Percentiles rank a stretch among this genome's conserved stretches.
These are phyloP conservation scores for Mariannaea sp. DNA, from an alignment of 2,329 filamentous ascomycete genomes.

Conservation along the genomic window DNA sequence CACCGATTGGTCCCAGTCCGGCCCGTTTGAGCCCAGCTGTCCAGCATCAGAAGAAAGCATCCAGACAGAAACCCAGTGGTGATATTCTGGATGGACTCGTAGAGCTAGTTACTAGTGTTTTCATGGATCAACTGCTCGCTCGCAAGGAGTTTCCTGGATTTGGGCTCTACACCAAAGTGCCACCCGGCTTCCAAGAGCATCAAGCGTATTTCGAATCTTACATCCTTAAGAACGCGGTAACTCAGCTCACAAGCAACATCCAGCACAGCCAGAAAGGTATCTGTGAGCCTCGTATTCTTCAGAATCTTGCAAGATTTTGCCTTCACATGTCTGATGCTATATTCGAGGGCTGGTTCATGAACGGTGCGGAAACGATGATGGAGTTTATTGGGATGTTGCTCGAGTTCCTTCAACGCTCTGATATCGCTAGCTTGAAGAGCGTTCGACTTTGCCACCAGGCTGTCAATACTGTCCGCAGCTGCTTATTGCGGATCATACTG, in stretches of 20 bases:
- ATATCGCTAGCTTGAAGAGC: conserved; percentile 79
- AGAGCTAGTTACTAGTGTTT: conserved; percentile 78
- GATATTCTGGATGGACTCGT: conserved; percentile 76
- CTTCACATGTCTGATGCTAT: conserved; percentile 85
- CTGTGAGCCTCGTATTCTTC: conserved; percentile 80
- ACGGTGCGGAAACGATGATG: conserved; percentile 80
- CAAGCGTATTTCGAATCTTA: conserved; percentile 96
- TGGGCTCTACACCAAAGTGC: conserved; percentile 82
- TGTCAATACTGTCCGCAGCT: conserved; percentile 73
- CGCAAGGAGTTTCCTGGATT: conserved; percentile 93
- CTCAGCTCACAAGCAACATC: conserved; percentile 71
- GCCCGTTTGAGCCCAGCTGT: conserved; percentile 60
- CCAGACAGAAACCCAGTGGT: conserved; percentile 62
- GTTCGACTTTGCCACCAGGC: conserved; percentile 91
- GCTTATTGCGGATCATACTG: conserved; percentile 78
- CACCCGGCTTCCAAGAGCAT: conserved; percentile 91
- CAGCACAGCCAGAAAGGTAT: conserved; percentile 73
- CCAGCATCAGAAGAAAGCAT: conserved; percentile 49
- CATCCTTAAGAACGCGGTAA: conserved; percentile 75
- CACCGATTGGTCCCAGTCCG: conserved; percentile 60
- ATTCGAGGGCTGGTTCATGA: conserved; percentile 95
- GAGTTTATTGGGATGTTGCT: conserved; percentile 85
- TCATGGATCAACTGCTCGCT: conserved; percentile 81
- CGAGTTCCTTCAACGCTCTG: conserved; percentile 86
- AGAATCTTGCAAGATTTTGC: conserved; percentile 82